Conservation (phyloP, 257 asterid species). For the Ilex asprella region DNA sequence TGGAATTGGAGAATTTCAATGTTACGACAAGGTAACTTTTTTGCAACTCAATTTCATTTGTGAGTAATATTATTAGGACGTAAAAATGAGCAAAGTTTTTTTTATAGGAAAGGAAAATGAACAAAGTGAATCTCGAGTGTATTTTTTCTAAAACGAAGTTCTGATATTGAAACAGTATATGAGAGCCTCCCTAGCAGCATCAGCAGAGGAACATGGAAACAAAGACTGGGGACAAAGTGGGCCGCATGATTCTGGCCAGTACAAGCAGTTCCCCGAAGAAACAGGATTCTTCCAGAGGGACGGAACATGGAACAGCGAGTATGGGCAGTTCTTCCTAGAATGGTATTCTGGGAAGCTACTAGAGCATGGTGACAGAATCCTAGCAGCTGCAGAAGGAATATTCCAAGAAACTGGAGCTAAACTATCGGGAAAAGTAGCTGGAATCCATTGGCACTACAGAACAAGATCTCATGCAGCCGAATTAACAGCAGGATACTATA, state of each 20-base stretch:
- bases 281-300: not conserved
- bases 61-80: no score
- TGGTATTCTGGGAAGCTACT: conserved; percentile 2
- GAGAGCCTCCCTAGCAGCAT: conserved; percentile 2
- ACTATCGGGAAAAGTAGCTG: conserved; percentile 3
- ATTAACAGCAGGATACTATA: conserved; percentile 1
- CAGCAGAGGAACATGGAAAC: not conserved
- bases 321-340: conserved; percentile 1
- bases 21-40: not conserved
- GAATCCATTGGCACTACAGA: conserved; percentile 3
- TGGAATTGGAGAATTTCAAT: conserved; percentile 1
- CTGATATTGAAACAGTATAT: not conserved
- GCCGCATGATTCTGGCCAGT: not conserved
- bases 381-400: conserved; percentile 3
- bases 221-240: conserved; percentile 1
- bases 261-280: conserved; percentile 1
- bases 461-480: conserved; percentile 3
- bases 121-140: no score
- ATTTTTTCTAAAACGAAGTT: not conserved
- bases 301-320: conserved; percentile 4
- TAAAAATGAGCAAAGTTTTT: no score
- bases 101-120: no score
- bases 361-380: conserved; percentile 3
- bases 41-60: no score
- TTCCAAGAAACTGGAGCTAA: conserved; percentile 2